Conservation (phyloP, 805 yeast genomes). For the Candida maltosa region DNA sequence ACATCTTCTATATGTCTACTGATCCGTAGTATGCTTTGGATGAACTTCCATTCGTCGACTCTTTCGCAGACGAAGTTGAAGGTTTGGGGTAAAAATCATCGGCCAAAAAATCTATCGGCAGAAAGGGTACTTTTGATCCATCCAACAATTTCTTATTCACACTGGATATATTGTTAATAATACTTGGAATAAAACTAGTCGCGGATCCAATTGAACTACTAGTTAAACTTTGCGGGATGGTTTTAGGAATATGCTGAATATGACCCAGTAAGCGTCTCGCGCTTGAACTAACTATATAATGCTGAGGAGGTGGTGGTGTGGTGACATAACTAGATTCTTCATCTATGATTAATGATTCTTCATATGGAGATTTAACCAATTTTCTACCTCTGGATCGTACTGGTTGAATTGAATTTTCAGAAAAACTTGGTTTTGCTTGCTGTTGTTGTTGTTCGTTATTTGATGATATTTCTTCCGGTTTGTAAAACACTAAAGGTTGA, state of each 20-base stretch:
- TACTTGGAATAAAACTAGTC: conserved; percentile 38
- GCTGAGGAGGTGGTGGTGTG: conserved; percentile 15
- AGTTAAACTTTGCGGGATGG: neutral
- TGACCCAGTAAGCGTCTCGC: too few species aligned
- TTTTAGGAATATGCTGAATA: neutral
- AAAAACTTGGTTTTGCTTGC: neutral
- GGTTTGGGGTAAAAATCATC: conserved; percentile 26
- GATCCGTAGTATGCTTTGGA: too few species aligned
- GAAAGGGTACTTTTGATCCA: conserved; percentile 36
- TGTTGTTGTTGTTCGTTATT: neutral
- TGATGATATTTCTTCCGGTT: conserved; percentile 13
- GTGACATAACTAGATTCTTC: neutral
- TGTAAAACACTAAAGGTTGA: conserved; percentile 12
- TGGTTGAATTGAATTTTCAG: neutral
- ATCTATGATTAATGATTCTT: conserved; percentile 1
- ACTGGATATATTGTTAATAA: conserved; percentile 37
- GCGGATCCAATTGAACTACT: conserved; percentile 12
- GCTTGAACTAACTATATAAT: conserved; percentile 11
- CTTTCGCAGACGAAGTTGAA: too few species aligned
- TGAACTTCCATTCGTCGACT: too few species aligned
- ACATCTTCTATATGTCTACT: too few species aligned
- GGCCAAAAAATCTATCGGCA: conserved; percentile 39
- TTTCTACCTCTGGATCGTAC: conserved; percentile 7
- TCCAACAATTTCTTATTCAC: conserved; percentile 32
- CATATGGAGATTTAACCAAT: conserved; percentile 4